A percentile compares a stretch with the other conserved stretches of the same genome.
Conservation (phyloP, 2,329 filamentous ascomycete genomes). For the Penicillium polonicum region DNA sequence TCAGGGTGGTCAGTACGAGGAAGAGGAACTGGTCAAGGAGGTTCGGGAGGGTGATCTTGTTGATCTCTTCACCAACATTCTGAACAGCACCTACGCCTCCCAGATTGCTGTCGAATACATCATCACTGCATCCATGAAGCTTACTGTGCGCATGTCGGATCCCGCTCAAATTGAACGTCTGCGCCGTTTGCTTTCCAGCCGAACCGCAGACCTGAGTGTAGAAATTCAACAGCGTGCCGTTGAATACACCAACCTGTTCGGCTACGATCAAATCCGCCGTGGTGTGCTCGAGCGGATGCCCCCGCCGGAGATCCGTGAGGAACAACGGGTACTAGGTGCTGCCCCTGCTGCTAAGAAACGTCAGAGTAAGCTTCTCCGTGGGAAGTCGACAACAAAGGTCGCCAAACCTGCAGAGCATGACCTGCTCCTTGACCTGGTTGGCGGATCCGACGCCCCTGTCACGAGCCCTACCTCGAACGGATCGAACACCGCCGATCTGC, state of each 20-base stretch:
- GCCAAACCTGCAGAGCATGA: constrained; percentile 88
- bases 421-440: constrained; percentile 89
- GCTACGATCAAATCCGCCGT: constrained; percentile 78
- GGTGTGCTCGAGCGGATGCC: constrained; percentile 98
- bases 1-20: constrained; percentile 85
- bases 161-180: constrained; percentile 82
- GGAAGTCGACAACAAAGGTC: constrained; percentile 72
- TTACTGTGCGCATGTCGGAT: constrained; percentile 84
- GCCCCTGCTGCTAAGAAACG: constrained; percentile 68
- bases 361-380: constrained; percentile 61
- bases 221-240: constrained; percentile 95
- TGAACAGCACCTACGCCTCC: constrained; percentile 91
- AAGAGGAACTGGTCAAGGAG: constrained; percentile 79
- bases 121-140: constrained; percentile 88
- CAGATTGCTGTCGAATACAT: constrained; percentile 95
- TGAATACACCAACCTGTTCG: constrained; percentile 94
- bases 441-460: constrained; percentile 64
- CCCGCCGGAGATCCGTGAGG: constrained; percentile 91
- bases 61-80: constrained; percentile 85
- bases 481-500: constrained; percentile 76
- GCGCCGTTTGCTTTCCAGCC: constrained; percentile 70
- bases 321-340: constrained; percentile 84
- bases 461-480: constrained; percentile 57
- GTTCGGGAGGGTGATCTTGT: constrained; percentile 88
- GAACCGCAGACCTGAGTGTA: constrained; percentile 85